phyloP scores from a whole-genome alignment of 176 grass and related monocot species.

The Chloris gayana region DNA sequence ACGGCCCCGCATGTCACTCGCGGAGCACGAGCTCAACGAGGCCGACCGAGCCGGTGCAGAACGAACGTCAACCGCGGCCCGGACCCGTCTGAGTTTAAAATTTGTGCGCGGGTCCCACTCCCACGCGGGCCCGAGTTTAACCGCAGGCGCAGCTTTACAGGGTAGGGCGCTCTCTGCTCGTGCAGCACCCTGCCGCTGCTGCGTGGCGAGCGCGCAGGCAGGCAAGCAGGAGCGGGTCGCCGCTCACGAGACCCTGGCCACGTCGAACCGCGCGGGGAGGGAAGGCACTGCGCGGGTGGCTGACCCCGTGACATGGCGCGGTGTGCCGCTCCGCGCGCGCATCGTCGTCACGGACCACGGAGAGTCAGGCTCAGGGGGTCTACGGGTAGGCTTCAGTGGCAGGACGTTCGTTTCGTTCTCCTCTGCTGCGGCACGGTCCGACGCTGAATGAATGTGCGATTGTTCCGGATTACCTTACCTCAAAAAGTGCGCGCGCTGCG shows the following conservation, averaged over 20 bases:
- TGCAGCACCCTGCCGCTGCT: not conserved
- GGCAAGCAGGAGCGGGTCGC: not conserved
- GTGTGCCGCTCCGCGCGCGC: not conserved
- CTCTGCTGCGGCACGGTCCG: not conserved
- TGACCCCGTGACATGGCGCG: too few species aligned
- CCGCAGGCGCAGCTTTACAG: not conserved
- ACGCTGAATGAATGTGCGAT: conserved; percentile 12
- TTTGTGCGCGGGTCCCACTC: not conserved
- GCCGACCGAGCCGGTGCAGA: not conserved
- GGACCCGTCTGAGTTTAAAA: conserved; percentile 9
- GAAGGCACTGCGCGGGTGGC: not conserved
- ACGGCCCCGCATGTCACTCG: conserved; percentile 28
- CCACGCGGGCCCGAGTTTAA: not conserved
- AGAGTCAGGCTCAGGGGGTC: not conserved
- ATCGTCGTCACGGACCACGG: not conserved
- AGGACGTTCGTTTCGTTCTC: not conserved
- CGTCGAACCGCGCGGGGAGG: not conserved
- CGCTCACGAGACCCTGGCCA: conserved; percentile 15
- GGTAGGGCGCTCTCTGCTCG: not conserved
- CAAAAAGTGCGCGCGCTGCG: not conserved
- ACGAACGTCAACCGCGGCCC: conserved; percentile 21
- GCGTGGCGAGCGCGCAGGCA: not conserved
- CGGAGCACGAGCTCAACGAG: conserved; percentile 6
- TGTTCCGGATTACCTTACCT: not conserved
- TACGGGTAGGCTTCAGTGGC: not conserved